Evolutionary conservation across 345 rosid species (phyloP), one percentile per base, ranked within the genome.

Genomic region (Cardamine resedifolia): DNA sequence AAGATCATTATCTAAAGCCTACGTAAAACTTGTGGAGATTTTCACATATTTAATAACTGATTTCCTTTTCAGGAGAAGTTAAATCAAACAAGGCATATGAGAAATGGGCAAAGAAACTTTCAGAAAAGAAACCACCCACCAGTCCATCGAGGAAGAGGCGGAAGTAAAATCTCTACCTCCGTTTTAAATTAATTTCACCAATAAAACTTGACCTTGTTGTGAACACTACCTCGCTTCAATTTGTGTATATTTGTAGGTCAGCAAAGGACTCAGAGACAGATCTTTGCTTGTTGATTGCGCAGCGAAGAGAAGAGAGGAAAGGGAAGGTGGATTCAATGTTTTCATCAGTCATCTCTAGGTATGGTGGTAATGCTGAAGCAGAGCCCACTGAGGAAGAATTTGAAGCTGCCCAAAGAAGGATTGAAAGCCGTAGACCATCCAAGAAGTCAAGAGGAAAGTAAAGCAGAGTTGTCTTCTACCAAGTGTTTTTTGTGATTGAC

Each of bases 331-430:
- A 89, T 71, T 86, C 98, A 34, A 82, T 94, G 94, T 89, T 89
- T 73, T 84, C 95, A 18, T 89, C 97, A 11, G 62, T 90, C 58
- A 68, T 84, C 57, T 76, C 88, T 64, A 94, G 79, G 50, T 93
- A 89, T 57, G 96, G 96, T 16, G 92, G 86, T 27, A 65, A 41
- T 19, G 79, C 79, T 20, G 63, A 64, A 18, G 68, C 87, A 28
- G 97, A 90, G 71, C 96, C 88, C 15, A 85, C 85, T n/a, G 97
- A 93, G 24, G 97, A 89, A 87, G 94, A 93, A 76, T 90, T 93
- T 62, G 87, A 90, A 85, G 96, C 97, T 77, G 82, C 89, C 33
- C 78, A 70, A 81, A 85, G 70, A 80, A 87, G 81, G 80, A 57
- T 93, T 8, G 90, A 84, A 52, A 71, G 75, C 61, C 30, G 50